A percentile compares a stretch with the other conserved stretches of the same genome.
Evolutionary conservation across 2,329 filamentous ascomycete genomes (phyloP).

Genomic region (Fusarium coicis): DNA sequence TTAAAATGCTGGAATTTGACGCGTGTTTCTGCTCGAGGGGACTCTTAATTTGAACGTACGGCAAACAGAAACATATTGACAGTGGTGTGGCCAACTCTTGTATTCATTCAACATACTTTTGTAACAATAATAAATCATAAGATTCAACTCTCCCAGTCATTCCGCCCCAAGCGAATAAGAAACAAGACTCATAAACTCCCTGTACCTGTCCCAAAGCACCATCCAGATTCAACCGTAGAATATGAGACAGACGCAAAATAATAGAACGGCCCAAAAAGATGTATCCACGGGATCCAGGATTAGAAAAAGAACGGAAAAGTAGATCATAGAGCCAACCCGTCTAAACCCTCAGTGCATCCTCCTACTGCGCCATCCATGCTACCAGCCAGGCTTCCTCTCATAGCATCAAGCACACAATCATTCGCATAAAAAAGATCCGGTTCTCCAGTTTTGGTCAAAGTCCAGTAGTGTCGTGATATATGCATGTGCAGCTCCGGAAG

Average conservation of each 20-base stretch:
- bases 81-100: constrained; percentile 5
- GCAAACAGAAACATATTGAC: neutral
- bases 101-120: constrained; percentile 33
- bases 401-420: neutral
- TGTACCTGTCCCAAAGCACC: neutral
- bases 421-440: neutral
- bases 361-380: neutral
- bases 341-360: neutral
- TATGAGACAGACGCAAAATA: constrained; percentile 1
- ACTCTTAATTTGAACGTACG: neutral
- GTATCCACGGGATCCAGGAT: constrained; percentile 18
- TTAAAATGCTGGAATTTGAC: neutral
- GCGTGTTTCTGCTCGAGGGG: neutral
- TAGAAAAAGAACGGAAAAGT: neutral
- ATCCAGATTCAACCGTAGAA: neutral
- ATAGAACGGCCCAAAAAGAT: neutral
- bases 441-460: neutral
- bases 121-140: constrained; percentile 3
- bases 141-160: neutral
- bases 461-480: neutral
- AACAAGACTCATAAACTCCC: constrained; percentile 16
- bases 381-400: neutral
- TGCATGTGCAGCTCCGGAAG: too few relatives aligned
- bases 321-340: neutral
- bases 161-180: neutral